Evolutionary conservation across 371 early-diverging fungal genomes (phyloP), one percentile per base, ranked within the genome.

Genomic region (Thermomucor indicae-seudaticae): DNA sequence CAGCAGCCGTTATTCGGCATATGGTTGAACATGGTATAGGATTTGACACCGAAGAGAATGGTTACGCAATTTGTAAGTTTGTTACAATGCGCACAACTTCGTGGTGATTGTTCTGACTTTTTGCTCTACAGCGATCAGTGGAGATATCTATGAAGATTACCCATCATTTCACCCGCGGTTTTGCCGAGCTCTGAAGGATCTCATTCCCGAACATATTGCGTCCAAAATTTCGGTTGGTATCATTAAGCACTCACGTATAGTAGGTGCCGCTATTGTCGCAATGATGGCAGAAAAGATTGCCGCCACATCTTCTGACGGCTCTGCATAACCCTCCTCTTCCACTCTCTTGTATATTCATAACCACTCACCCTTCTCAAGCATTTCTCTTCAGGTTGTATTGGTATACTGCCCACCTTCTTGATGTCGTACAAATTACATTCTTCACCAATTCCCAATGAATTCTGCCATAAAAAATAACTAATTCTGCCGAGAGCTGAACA

Each of bases 181-280:
- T 52, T 72, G 84, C 41, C 80, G 77, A 43, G 85, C 91, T 2
- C 62, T 90, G 40, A 77, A 85, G 44, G 84, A 84, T 35, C 62
- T 92, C 42, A 67, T 93, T 19, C 90, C 90, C 20, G 81, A 79
- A 20, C 83, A 92, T 28, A 81, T 86, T 57, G 84, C 85, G 38
- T 68, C 79, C 62, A 89, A 74, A 70, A 62, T 84, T 27, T 72
- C 71, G 8, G 72, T 84, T 11, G 77, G 70, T 6, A 63, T 86
- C 11, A 82, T 88, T 12, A 79, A 82, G 49, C 89, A 91, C 57
- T 89, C 89, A 3, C 81, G 85, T 22, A 86, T 91, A 20, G 86
- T 88, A 10, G 92, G 92, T 31, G 91, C 91, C 25, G 91, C 88
- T 32, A 78, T 92, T 48, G 87, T 91, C 39, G 92, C 92, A 11